Evolutionary conservation across 23 red algal genomes (phyloP).

Genomic region (Gracilaria gracilis): DNA sequence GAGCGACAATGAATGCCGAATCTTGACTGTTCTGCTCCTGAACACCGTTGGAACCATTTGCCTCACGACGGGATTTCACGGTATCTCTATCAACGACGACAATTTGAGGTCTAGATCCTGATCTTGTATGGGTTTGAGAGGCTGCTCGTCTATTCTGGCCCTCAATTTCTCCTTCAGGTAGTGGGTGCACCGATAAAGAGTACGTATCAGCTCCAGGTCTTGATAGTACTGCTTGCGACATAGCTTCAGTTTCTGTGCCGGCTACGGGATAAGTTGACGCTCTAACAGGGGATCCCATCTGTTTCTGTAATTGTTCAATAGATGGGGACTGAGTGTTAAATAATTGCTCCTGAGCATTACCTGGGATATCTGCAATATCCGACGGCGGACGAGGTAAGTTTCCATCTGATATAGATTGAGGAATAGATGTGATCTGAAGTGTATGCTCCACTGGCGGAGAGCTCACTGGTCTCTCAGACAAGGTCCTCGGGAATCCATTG

Average conservation of each 20-base stretch:
- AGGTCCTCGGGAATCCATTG: constrained; percentile 25
- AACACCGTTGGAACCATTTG: constrained; percentile 11
- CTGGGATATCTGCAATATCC: not conserved
- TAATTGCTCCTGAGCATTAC: not conserved
- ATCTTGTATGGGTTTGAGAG: not conserved
- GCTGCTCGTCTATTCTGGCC: not conserved
- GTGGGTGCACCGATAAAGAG: constrained; percentile 43
- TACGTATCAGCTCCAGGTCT: constrained; percentile 35
- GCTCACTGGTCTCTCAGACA: constrained; percentile 34
- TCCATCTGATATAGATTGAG: constrained; percentile 59
- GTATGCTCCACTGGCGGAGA: constrained; percentile 7
- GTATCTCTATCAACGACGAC: constrained; percentile 46
- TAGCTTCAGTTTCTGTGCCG: constrained; percentile 20
- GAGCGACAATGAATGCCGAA: not conserved
- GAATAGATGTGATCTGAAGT: not conserved
- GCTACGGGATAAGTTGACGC: not conserved
- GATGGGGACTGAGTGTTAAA: constrained; percentile 29
- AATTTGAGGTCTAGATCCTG: constrained; percentile 64
- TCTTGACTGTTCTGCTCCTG: not conserved
- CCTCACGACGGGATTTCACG: constrained; percentile 1
- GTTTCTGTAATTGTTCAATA: constrained; percentile 3
- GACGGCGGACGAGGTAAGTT: constrained; percentile 27
- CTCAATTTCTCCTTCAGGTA: constrained; percentile 4
- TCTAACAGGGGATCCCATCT: not conserved
- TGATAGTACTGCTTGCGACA: constrained; percentile 24